Base-by-base conservation (phyloP, 306 rosid genomes). In the Begonia fuchsioides region DNA sequence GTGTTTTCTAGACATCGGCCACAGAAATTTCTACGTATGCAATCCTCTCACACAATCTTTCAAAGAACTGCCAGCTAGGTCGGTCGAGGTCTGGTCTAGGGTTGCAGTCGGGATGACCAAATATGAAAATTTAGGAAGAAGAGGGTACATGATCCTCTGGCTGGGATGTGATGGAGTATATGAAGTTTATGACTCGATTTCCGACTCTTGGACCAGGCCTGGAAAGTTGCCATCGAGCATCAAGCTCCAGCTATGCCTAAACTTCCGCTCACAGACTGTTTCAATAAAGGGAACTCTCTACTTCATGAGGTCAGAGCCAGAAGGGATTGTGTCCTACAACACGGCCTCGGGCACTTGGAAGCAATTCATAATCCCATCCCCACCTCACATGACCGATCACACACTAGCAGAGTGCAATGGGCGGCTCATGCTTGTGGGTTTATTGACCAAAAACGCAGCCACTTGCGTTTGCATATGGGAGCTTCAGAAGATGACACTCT, bases 381-480 rank as follows among this genome's bases (percentile, higher is more conserved):
- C 96, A 1, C 66, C 53, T 45, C 76, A 80, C 75, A 58, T 80
- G 70, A 71, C 72, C 15, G 87, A 87, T 59, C 75, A 71, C 44
- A 63, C 81, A 41, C 78, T 87, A 2, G 96, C 87, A 3, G 94
- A 80, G 86, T 75, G 65, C 49, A 79, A 74, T 47, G 94, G 96
- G 11, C 80, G 66, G 75, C 65, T 87, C 68, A 67, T 82, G 74
- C 84, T 87, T 11, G 93, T 80, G 58, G 96, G 96, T 50, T 67
- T 87, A 76, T 72, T 83, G 55, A 69, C 82, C 0, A 83, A 87
- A 65, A 83, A 83, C 56, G 96, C 94, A 3, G 94, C 93, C 71
- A 80, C 94, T 0, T 87, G 96, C 17, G 87, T 83, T 13, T 87
- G 94, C 74, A 73, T 83, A 67, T 87, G 94, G 96, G 96, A 87